Percentiles rank a stretch among this genome's conserved stretches.
These are phyloP conservation scores for Arthrobotrys megalospora DNA, from an alignment of 2,329 filamentous ascomycete species.

Conservation along the genomic window DNA sequence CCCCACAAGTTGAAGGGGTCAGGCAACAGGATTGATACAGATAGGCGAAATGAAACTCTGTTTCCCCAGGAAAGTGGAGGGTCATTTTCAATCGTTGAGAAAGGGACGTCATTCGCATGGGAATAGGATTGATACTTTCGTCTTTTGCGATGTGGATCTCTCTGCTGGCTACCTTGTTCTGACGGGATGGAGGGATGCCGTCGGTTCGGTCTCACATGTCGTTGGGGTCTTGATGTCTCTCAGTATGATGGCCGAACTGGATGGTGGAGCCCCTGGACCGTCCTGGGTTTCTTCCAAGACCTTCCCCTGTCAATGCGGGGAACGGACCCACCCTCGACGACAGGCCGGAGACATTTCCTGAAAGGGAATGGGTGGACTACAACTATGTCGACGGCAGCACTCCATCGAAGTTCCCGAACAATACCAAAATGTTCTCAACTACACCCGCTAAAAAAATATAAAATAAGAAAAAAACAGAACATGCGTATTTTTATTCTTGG, in stretches of 20 bases:
- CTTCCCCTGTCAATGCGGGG: slow-evolving; percentile 51
- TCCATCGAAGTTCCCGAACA: slow-evolving; percentile 46
- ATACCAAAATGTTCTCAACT: slow-evolving; percentile 38
- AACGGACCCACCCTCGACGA: slow-evolving; percentile 30
- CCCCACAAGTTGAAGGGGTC: slow-evolving; percentile 20
- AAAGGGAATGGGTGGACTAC: slow-evolving; percentile 22
- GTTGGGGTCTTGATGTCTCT: slow-evolving; percentile 42
- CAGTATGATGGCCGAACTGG: slow-evolving; percentile 39
- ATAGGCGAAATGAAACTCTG: slow-evolving; percentile 39
- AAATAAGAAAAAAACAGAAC: slow-evolving; percentile 23
- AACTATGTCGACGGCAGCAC: slow-evolving; percentile 30
- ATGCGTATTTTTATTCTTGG: slow-evolving; percentile 12
- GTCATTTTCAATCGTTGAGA: slow-evolving; percentile 2
- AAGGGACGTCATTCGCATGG: slow-evolving; percentile 35
- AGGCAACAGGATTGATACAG: slow-evolving; percentile 31
- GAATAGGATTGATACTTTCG: slow-evolving; percentile 2
- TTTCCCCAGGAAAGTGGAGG: slow-evolving; percentile 37
- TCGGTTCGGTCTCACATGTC: slow-evolving; percentile 60
- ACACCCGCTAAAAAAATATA: slow-evolving; percentile 20
- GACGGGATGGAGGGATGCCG: slow-evolving; percentile 14
- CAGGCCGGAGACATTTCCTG: slow-evolving; percentile 53
- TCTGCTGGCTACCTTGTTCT: slow-evolving; percentile 18
- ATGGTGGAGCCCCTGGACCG: neutral
- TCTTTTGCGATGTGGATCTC: slow-evolving; percentile 38
- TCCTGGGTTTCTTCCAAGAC: slow-evolving; percentile 19